These are phyloP conservation scores for Sporisorium reilianum DNA, from an alignment of 1,284 basidiomycete genomes.

Conservation along the genomic window DNA sequence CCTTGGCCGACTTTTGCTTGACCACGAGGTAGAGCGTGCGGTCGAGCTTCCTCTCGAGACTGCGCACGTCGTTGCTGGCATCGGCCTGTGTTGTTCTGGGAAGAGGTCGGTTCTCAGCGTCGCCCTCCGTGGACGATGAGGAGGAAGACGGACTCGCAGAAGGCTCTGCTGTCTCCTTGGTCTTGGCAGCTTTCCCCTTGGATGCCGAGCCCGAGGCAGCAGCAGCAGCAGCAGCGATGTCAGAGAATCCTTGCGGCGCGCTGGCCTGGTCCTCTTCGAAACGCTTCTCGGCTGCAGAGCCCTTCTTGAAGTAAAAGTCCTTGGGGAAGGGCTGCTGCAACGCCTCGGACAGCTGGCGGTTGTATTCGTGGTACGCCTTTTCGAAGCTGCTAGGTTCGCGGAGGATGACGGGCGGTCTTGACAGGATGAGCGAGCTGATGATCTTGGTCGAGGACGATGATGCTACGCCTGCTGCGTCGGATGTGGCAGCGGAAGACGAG, in stretches of 20 bases:
- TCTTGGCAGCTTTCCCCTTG: slow-evolving; percentile 20
- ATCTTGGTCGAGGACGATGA: slow-evolving; percentile 51
- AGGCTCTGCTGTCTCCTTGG: slow-evolving; percentile 14
- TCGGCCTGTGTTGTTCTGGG: slow-evolving; percentile 75
- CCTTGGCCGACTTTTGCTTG: slow-evolving; percentile 69
- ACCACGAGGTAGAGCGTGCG: slow-evolving; percentile 88
- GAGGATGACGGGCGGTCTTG: slow-evolving; percentile 85
- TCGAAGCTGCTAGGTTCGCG: slow-evolving; percentile 83
- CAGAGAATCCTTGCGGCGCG: slow-evolving; percentile 42
- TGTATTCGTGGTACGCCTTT: slow-evolving; percentile 86
- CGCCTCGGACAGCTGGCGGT: slow-evolving; percentile 83
- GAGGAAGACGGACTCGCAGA: neutral
- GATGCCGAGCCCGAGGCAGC: slow-evolving; percentile 10
- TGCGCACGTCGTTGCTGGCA: slow-evolving; percentile 75
- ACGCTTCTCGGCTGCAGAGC: slow-evolving; percentile 84
- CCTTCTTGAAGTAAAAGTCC: slow-evolving; percentile 95
- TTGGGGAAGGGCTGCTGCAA: slow-evolving; percentile 88
- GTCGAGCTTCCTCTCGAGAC: slow-evolving; percentile 83
- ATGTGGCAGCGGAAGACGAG: slow-evolving; percentile 17
- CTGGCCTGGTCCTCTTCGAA: slow-evolving; percentile 74
- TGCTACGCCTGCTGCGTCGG: slow-evolving; percentile 16
- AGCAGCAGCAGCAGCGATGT: slow-evolving; percentile 18
- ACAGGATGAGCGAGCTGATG: slow-evolving; percentile 77
- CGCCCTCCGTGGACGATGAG: slow-evolving; percentile 36
- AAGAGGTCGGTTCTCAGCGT: slow-evolving; percentile 71